phyloP scores from a whole-genome alignment of 352 stramenopile species.

The Phytophthora macrochlamydospora region DNA sequence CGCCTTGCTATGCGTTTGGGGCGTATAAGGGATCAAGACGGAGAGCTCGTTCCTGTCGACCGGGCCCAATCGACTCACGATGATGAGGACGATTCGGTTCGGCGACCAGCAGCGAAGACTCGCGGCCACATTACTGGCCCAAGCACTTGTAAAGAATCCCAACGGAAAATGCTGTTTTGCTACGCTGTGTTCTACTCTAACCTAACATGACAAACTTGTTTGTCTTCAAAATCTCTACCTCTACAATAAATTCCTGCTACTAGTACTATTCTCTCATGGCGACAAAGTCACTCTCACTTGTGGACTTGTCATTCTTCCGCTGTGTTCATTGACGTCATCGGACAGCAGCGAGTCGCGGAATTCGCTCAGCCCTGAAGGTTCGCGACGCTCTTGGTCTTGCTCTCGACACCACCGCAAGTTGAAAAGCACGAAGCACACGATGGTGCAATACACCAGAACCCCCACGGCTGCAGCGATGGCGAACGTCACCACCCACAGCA shows the following conservation, averaged over 20 bases:
- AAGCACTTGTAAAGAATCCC: conserved; percentile 18
- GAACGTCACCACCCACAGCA: conserved; percentile 57
- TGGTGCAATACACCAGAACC: conserved; percentile 50
- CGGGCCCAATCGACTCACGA: conserved; percentile 27
- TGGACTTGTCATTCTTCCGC: conserved; percentile 15
- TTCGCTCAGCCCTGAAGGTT: conserved; percentile 20
- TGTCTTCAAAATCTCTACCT: too few relatives aligned
- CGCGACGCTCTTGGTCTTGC: conserved; percentile 7
- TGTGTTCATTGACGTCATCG: conserved; percentile 11
- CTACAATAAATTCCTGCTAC: too few relatives aligned
- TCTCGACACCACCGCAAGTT: conserved; percentile 47
- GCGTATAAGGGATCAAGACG: conserved; percentile 19
- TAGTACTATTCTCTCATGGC: too few relatives aligned
- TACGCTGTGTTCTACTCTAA: conserved; percentile 1
- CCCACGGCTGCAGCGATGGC: conserved; percentile 48
- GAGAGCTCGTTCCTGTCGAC: conserved; percentile 32
- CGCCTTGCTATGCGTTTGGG: conserved; percentile 11
- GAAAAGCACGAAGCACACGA: conserved; percentile 50
- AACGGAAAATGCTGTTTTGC: conserved; percentile 5
- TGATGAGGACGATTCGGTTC: conserved; percentile 31
- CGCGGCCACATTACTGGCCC: conserved; percentile 4
- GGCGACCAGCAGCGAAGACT: conserved; percentile 30
- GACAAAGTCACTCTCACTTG: too few relatives aligned
- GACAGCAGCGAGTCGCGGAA: conserved; percentile 25
- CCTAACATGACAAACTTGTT: too few relatives aligned